Percentiles rank a stretch among this genome's conserved stretches.
Evolutionary conservation across 805 yeast genomes (phyloP).

Genomic region (Schwanniomyces vanrijiae): DNA sequence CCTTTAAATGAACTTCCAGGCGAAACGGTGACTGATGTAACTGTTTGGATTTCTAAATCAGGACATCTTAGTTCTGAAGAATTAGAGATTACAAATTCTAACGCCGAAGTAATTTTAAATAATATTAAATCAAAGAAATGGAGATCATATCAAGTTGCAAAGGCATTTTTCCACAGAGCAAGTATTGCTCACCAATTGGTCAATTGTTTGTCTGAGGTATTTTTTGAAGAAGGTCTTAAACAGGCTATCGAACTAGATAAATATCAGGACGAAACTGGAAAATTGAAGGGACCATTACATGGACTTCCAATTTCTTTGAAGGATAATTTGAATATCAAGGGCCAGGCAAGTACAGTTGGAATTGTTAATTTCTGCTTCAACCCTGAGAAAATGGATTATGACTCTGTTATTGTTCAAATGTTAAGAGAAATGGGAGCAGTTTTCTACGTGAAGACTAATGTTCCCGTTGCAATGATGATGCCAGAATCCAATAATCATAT

Average conservation of each 20-base stretch:
- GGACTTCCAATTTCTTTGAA: constrained; percentile 35
- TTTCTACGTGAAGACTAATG: constrained; percentile 54
- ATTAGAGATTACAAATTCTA: constrained; percentile 38
- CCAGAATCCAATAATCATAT: constrained; percentile 46
- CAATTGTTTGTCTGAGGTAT: constrained; percentile 39
- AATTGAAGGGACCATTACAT: constrained; percentile 26
- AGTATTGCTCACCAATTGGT: constrained; percentile 56
- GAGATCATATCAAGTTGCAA: constrained; percentile 46
- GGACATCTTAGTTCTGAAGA: constrained; percentile 35
- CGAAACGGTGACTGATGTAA: constrained; percentile 29
- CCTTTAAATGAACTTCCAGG: constrained; percentile 27
- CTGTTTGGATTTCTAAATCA: constrained; percentile 32
- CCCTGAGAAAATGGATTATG: constrained; percentile 30
- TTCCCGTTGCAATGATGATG: constrained; percentile 52
- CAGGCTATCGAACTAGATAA: constrained; percentile 25
- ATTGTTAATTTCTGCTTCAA: constrained; percentile 43
- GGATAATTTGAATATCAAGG: constrained; percentile 48
- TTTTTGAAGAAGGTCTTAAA: constrained; percentile 27
- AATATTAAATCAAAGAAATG: constrained; percentile 34
- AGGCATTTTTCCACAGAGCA: constrained; percentile 60
- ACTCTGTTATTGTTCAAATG: constrained; percentile 34
- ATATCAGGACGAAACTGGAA: constrained; percentile 15
- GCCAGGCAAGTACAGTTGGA: constrained; percentile 51
- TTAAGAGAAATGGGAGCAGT: constrained; percentile 52
- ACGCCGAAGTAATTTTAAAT: constrained; percentile 21